These are phyloP conservation scores for Botrytis pseudocinerea DNA, from an alignment of 2,329 filamentous ascomycete genomes.

Conservation along the genomic window DNA sequence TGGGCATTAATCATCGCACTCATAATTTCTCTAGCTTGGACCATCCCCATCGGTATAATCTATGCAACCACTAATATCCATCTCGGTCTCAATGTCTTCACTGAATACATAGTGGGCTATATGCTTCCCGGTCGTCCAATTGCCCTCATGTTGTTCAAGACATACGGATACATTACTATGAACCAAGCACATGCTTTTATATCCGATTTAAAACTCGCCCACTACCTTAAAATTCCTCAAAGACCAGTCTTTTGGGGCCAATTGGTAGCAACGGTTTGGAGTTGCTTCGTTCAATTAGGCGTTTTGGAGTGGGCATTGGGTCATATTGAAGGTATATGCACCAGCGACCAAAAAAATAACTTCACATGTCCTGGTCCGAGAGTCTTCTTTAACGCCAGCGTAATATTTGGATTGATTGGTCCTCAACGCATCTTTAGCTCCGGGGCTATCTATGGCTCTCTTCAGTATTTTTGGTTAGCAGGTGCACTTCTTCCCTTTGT, in stretches of 20 bases:
- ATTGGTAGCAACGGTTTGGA: constrained; percentile 64
- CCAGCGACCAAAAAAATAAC: constrained; percentile 46
- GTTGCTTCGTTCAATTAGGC: constrained; percentile 64
- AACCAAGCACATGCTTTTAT: constrained; percentile 26
- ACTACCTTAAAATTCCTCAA: constrained; percentile 60
- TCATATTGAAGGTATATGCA: constrained; percentile 65
- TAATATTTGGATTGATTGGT: constrained; percentile 74
- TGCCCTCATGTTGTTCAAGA: constrained; percentile 73
- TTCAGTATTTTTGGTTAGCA: constrained; percentile 72
- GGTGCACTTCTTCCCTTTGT: constrained; percentile 62
- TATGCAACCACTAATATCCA: constrained; percentile 70
- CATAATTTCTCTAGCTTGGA: constrained; percentile 39
- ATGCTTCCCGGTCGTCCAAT: constrained; percentile 70
- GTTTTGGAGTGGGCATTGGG: constrained; percentile 63
- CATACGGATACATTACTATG: constrained; percentile 26
- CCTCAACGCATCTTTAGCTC: constrained; percentile 50
- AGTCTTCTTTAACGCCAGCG: constrained; percentile 64
- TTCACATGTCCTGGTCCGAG: constrained; percentile 50
- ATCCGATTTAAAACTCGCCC: constrained; percentile 50
- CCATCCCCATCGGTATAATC: constrained; percentile 66
- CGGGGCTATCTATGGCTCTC: constrained; percentile 58
- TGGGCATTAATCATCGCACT: constrained; percentile 38
- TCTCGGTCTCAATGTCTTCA: constrained; percentile 70
- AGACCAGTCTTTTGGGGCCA: constrained; percentile 67
- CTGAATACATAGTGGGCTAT: constrained; percentile 73